phyloP scores from a whole-genome alignment of 1,139 yeast genomes.

The Taphrina flavorubra region DNA sequence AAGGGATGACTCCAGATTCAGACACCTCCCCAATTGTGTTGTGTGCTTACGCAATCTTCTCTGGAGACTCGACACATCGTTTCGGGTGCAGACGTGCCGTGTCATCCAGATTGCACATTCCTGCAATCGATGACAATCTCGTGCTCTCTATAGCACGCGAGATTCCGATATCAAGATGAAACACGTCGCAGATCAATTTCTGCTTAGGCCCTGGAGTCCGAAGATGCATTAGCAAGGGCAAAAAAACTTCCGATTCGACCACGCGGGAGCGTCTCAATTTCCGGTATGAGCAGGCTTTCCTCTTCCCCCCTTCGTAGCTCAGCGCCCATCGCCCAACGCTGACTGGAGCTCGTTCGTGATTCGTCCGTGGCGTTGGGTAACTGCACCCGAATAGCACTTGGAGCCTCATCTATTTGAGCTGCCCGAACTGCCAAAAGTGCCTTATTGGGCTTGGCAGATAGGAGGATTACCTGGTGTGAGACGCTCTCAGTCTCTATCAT shows the following conservation, averaged over 20 bases:
- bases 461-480: background rate
- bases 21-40: background rate
- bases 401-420: constrained; percentile 3
- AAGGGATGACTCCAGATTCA: background rate
- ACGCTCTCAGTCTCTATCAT: background rate
- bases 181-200: constrained; percentile 9
- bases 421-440: background rate
- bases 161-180: constrained; percentile 1
- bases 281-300: background rate
- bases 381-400: background rate
- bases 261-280: background rate
- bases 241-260: constrained; percentile 6
- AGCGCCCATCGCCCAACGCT: too few relatives aligned
- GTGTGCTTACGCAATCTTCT: background rate
- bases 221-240: background rate
- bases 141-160: constrained; percentile 4
- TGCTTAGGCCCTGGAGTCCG: background rate
- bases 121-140: background rate
- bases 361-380: background rate
- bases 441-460: background rate
- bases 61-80: background rate
- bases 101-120: constrained; percentile 19
- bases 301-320: too few relatives aligned
- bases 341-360: background rate
- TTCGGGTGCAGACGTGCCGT: constrained; percentile 13